These are phyloP conservation scores for Oryza meridionalis DNA, from an alignment of 176 grass and related monocot genomes.

Conservation along the genomic window DNA sequence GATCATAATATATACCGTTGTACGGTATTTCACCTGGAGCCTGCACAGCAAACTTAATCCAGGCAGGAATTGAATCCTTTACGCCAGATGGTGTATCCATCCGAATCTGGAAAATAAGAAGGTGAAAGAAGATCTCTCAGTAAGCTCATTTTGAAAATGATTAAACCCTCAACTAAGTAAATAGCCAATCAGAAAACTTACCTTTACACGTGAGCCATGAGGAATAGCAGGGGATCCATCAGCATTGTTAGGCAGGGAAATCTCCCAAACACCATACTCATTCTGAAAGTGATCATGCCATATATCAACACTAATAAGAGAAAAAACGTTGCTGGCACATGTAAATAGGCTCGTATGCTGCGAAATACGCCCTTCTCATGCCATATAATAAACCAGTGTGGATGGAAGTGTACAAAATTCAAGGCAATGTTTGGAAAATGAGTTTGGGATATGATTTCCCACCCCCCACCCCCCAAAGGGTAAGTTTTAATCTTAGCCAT, in stretches of 20 bases:
- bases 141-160: constrained; percentile 21
- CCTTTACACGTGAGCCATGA: constrained; percentile 96
- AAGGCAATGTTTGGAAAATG: not conserved
- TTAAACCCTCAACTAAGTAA: not conserved
- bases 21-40: constrained; percentile 83
- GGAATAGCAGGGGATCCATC: constrained; percentile 86
- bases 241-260: constrained; percentile 86
- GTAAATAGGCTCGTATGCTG: constrained; percentile 16
- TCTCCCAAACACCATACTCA: constrained; percentile 92
- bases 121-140: not conserved
- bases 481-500: too few species aligned
- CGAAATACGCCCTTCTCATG: not conserved
- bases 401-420: constrained; percentile 22
- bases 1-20: constrained; percentile 98
- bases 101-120: constrained; percentile 60
- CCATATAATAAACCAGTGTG: constrained; percentile 11
- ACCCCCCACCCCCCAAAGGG: too few species aligned
- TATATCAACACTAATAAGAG: constrained; percentile 32
- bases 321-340: constrained; percentile 22
- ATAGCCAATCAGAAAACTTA: constrained; percentile 30
- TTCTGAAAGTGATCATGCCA: constrained; percentile 60
- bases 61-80: constrained; percentile 99
- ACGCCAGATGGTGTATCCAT: constrained; percentile 95
- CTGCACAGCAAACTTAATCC: constrained; percentile 94
- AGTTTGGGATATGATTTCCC: too few species aligned